Conservation (phyloP, 164 flowering plant species). For the Vitis labrusca region DNA sequence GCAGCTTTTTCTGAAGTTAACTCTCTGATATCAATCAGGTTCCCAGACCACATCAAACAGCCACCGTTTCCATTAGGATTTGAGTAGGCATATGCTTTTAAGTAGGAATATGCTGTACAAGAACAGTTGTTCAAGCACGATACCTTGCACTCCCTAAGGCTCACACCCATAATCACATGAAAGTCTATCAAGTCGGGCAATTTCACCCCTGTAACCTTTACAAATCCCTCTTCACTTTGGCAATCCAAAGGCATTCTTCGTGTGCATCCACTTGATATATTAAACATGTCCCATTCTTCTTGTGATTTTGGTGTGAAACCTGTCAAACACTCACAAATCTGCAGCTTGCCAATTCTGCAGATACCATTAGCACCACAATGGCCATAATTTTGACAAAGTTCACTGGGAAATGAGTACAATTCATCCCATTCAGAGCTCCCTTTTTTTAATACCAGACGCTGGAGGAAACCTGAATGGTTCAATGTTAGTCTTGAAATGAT, state of each 20-base stretch:
- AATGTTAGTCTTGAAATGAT: neutral
- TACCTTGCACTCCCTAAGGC: too few species aligned
- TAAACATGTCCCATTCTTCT: too few species aligned
- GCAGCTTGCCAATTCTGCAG: neutral
- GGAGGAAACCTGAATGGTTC: neutral
- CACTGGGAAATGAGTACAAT: neutral
- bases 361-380: constrained; percentile 6
- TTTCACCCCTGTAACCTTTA: neutral
- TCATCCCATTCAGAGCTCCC: neutral
- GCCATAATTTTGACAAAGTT: constrained; percentile 3
- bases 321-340: constrained; percentile 3
- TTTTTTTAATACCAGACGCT: neutral
- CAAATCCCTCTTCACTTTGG: constrained; percentile 21
- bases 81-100: too few species aligned
- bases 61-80: too few species aligned
- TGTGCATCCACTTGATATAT: neutral
- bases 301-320: constrained; percentile 2
- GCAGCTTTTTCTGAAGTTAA: too few species aligned
- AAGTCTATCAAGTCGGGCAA: too few species aligned
- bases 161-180: too few species aligned
- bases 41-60: too few species aligned
- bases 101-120: too few species aligned
- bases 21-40: too few species aligned
- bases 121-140: too few species aligned
- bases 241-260: constrained; percentile 6